Evolutionary conservation across 2,329 filamentous ascomycete species (phyloP).

Genomic region (Aureobasidium namibiae): DNA sequence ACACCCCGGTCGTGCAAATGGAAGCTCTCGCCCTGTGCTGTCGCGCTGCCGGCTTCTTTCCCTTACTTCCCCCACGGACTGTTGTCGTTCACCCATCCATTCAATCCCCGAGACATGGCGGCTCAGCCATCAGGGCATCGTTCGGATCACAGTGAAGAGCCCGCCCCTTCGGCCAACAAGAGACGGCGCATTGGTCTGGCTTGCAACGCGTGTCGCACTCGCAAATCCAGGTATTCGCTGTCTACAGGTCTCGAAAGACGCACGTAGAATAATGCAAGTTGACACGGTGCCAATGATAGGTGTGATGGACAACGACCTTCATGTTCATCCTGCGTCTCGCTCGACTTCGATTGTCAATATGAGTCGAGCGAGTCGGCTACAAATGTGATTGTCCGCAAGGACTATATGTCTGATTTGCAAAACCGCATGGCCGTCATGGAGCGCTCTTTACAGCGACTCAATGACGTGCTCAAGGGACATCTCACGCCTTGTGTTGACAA

Average conservation of each 20-base stretch:
- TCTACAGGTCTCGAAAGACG: conserved; percentile 16
- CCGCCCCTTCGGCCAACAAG: not conserved
- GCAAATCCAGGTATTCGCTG: conserved; percentile 19
- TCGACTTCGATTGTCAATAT: conserved; percentile 39
- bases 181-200: conserved; percentile 14
- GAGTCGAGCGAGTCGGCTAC: conserved; percentile 27
- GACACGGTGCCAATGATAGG: conserved; percentile 22
- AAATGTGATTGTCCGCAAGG: conserved; percentile 35
- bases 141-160: not conserved
- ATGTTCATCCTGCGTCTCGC: conserved; percentile 34
- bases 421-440: not conserved
- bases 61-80: not conserved
- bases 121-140: not conserved
- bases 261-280: not conserved
- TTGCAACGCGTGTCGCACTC: conserved; percentile 22
- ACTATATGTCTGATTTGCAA: conserved; percentile 19
- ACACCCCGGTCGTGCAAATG: no score
- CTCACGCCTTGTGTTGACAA: not conserved
- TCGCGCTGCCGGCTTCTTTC: not conserved
- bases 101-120: not conserved
- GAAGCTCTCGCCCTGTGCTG: no score
- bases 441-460: conserved; percentile 13
- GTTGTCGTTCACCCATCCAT: not conserved
- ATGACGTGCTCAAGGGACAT: conserved; percentile 8
- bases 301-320: conserved; percentile 37